Percentiles rank a stretch among this genome's conserved stretches.
These are phyloP conservation scores for Clavariopsis aquatica DNA, from an alignment of 495 filamentous ascomycete species.

Conservation along the genomic window DNA sequence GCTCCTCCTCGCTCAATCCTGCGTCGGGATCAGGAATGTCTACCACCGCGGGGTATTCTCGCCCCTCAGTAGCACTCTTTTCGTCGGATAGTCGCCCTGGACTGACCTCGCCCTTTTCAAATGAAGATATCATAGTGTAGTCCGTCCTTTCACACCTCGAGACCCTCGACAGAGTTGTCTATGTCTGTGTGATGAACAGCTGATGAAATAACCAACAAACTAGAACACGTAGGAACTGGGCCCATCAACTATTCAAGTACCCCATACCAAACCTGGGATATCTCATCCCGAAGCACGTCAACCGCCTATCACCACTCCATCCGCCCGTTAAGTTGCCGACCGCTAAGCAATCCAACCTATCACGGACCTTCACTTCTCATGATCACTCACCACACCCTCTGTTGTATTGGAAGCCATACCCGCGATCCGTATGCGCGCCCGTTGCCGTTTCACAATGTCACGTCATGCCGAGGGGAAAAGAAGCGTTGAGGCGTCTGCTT, in stretches of 20 bases:
- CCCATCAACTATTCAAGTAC: no score
- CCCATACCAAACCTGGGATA: background rate
- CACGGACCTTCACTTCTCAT: background rate
- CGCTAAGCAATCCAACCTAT: background rate
- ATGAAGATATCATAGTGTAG: conserved; percentile 2
- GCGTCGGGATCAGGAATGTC: conserved; percentile 65
- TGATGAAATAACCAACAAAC: background rate
- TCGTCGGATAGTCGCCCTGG: conserved; percentile 23
- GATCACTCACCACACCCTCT: background rate
- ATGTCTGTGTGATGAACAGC: background rate
- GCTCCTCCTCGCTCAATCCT: conserved; percentile 66
- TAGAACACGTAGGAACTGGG: background rate
- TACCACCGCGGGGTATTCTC: conserved; percentile 24
- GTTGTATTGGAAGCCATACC: background rate
- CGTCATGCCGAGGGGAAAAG: background rate
- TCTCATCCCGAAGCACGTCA: background rate
- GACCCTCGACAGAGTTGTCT: background rate
- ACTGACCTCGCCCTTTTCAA: conserved; percentile 17
- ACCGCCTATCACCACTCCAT: background rate
- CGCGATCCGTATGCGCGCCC: background rate
- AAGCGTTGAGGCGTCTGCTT: background rate
- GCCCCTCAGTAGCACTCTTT: conserved; percentile 24
- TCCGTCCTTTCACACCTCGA: background rate
- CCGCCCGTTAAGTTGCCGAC: background rate
- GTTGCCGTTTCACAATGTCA: background rate